Evolutionary conservation across 495 filamentous ascomycete species (phyloP).

Genomic region (Haplographium delicatum): DNA sequence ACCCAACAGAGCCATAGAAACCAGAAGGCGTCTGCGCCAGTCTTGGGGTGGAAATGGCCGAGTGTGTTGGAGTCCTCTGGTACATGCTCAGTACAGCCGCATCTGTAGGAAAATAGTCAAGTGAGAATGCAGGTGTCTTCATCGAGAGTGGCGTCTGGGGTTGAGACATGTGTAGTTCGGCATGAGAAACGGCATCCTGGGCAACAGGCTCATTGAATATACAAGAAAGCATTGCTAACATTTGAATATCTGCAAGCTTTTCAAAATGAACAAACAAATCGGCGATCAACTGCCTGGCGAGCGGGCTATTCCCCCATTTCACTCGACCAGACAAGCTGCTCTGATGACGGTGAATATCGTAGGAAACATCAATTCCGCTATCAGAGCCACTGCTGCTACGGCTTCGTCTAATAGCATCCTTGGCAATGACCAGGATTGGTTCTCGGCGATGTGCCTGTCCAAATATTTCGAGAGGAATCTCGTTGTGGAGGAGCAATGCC

Average conservation of each 20-base stretch:
- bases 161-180: constrained; percentile 38
- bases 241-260: constrained; percentile 74
- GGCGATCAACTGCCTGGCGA: constrained; percentile 70
- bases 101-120: constrained; percentile 64
- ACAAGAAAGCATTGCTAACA: constrained; percentile 92
- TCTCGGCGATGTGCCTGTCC: constrained; percentile 41
- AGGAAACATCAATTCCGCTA: constrained; percentile 35
- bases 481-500: constrained; percentile 68
- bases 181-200: constrained; percentile 42
- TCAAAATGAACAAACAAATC: constrained; percentile 74
- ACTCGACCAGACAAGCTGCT: constrained; percentile 52
- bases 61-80: constrained; percentile 39
- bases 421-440: constrained; percentile 58
- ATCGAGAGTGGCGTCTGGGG: constrained; percentile 55
- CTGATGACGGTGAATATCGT: constrained; percentile 12
- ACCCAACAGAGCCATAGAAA: constrained; percentile 55
- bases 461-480: constrained; percentile 64
- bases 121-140: constrained; percentile 59
- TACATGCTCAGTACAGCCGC: constrained; percentile 51
- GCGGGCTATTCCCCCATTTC: constrained; percentile 81
- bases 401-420: constrained; percentile 29
- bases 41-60: constrained; percentile 53
- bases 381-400: constrained; percentile 45
- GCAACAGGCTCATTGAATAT: constrained; percentile 65
- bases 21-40: constrained; percentile 49